These are phyloP conservation scores for Pisolithus sp. DNA, from an alignment of 768 basidiomycete species.

Conservation along the genomic window DNA sequence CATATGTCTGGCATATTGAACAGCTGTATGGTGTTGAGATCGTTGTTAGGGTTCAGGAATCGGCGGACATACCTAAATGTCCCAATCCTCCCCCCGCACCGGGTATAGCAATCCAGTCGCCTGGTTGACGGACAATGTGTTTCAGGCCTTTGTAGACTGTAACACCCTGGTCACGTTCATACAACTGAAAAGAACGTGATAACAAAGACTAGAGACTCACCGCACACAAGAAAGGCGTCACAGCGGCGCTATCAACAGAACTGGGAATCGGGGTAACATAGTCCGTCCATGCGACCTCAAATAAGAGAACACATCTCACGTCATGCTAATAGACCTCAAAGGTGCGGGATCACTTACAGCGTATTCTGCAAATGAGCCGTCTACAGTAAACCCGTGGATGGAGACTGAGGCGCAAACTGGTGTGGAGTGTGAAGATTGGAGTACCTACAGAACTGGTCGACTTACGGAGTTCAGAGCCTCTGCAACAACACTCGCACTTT, in stretches of 20 bases:
- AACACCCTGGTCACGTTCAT: constrained; percentile 21
- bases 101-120: constrained; percentile 36
- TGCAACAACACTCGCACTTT: constrained; percentile 35
- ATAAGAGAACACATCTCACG: not conserved
- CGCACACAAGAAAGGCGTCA: constrained; percentile 41
- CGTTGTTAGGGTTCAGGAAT: not conserved
- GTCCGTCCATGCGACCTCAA: constrained; percentile 27
- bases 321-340: not conserved
- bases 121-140: constrained; percentile 25
- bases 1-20: constrained; percentile 40
- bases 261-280: constrained; percentile 43
- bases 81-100: constrained; percentile 39
- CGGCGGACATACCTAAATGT: constrained; percentile 26
- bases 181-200: not conserved
- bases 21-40: constrained; percentile 18
- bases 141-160: constrained; percentile 45
- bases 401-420: constrained; percentile 9
- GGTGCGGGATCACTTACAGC: constrained; percentile 16
- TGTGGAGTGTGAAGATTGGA: not conserved
- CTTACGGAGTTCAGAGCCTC: constrained; percentile 30
- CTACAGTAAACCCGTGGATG: constrained; percentile 31
- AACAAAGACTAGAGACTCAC: constrained; percentile 14
- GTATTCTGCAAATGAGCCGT: constrained; percentile 41
- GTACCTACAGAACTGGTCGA: not conserved
- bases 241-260: constrained; percentile 32